Evolutionary conservation across 768 basidiomycete species (phyloP).

Genomic region (Trametes villosa): DNA sequence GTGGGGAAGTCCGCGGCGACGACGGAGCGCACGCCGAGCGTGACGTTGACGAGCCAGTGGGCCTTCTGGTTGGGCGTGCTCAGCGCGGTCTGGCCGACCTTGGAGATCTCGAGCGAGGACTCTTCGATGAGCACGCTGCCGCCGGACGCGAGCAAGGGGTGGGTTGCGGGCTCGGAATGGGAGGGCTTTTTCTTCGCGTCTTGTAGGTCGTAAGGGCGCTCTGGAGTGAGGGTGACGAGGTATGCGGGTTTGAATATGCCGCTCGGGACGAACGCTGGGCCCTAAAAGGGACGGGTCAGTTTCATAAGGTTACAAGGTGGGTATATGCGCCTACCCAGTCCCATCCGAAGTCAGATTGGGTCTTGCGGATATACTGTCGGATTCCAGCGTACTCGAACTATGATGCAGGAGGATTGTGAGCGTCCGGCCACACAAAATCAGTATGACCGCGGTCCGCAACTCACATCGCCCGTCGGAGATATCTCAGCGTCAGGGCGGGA

Average conservation of each 20-base stretch:
- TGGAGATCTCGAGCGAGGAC: constrained; percentile 57
- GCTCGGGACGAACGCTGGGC: constrained; percentile 59
- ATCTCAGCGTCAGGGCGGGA: constrained; percentile 51
- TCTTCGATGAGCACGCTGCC: constrained; percentile 52
- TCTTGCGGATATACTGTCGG: constrained; percentile 54
- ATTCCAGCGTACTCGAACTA: constrained; percentile 57
- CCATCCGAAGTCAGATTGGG: constrained; percentile 62
- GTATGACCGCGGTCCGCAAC: not conserved
- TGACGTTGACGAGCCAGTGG: constrained; percentile 60
- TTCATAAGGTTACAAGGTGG: not conserved
- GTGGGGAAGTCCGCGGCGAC: constrained; percentile 38
- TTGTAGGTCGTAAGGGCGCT: not conserved
- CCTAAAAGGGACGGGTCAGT: constrained; percentile 34
- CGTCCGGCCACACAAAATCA: not conserved
- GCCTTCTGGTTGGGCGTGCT: constrained; percentile 48
- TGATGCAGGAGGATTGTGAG: not conserved
- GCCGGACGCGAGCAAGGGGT: constrained; percentile 30
- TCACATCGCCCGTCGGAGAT: constrained; percentile 43
- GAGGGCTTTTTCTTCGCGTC: not conserved
- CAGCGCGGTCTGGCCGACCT: constrained; percentile 50
- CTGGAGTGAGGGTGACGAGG: constrained; percentile 45
- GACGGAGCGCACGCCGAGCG: constrained; percentile 52
- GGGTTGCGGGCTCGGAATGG: constrained; percentile 19
- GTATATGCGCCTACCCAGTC: constrained; percentile 49
- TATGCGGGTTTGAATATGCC: constrained; percentile 62